These are phyloP conservation scores for Auricularia cornea DNA, from an alignment of 768 basidiomycete species.

Conservation along the genomic window DNA sequence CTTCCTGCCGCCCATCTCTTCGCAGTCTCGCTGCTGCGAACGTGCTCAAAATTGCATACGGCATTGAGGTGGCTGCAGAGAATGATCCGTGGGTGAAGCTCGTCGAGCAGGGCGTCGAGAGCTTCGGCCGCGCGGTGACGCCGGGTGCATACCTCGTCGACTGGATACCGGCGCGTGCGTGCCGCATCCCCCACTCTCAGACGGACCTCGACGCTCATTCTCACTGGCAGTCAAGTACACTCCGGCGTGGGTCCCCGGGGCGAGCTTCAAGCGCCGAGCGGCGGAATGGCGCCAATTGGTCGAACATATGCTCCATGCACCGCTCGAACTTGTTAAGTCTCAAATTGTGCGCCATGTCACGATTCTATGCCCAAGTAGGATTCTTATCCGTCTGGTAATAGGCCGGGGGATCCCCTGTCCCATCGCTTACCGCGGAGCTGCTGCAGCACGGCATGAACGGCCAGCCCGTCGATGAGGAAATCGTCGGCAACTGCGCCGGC, in stretches of 20 bases:
- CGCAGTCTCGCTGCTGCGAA: constrained; percentile 33
- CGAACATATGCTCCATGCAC: not conserved
- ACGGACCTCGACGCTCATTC: too few species aligned
- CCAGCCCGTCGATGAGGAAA: not conserved
- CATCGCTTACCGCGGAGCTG: not conserved
- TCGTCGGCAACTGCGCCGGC: not conserved
- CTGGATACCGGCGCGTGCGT: constrained; percentile 23
- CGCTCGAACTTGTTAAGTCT: not conserved
- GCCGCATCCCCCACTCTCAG: not conserved
- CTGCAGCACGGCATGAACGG: not conserved
- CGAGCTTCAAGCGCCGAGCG: constrained; percentile 56
- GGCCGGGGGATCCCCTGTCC: not conserved
- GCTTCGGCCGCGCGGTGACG: constrained; percentile 25
- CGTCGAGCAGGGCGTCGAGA: constrained; percentile 31
- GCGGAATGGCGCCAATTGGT: constrained; percentile 25
- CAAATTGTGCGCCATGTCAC: not conserved
- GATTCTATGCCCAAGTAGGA: not conserved
- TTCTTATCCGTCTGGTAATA: not conserved
- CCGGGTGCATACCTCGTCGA: constrained; percentile 42
- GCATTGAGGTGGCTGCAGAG: constrained; percentile 29
- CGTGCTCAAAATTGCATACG: constrained; percentile 38
- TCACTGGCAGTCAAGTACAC: constrained; percentile 30
- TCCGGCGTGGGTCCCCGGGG: constrained; percentile 61
- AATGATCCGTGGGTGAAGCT: constrained; percentile 38
- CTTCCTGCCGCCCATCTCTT: not conserved